These are phyloP conservation scores for Scheffersomyces spartinae DNA, from an alignment of 805 yeast species.

Conservation along the genomic window DNA sequence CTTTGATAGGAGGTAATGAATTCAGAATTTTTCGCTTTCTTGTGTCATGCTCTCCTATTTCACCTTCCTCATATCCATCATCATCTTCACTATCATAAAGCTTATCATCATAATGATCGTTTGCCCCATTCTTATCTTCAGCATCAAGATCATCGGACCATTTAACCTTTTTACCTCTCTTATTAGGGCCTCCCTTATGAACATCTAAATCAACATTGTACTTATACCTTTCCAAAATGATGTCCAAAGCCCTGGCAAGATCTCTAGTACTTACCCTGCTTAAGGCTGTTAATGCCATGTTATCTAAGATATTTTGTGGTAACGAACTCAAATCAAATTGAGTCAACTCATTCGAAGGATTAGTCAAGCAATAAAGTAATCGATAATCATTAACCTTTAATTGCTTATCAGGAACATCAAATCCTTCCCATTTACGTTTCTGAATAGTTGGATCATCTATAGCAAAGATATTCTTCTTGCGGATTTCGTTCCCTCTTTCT, in stretches of 20 bases:
- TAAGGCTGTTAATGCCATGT: constrained; percentile 60
- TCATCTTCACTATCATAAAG: too few species aligned
- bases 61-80: constrained; percentile 16
- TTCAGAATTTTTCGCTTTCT: constrained; percentile 6
- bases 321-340: constrained; percentile 61
- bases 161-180: constrained; percentile 4
- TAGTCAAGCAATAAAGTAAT: constrained; percentile 56
- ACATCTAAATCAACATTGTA: constrained; percentile 28
- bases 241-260: constrained; percentile 56
- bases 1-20: constrained; percentile 6
- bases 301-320: constrained; percentile 50
- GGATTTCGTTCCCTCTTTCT: constrained; percentile 27
- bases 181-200: constrained; percentile 8
- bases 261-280: constrained; percentile 38
- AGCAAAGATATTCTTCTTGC: constrained; percentile 25
- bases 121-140: neutral
- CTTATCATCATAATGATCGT: too few species aligned
- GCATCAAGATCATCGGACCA: constrained; percentile 2
- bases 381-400: constrained; percentile 34
- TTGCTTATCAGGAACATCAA: constrained; percentile 18
- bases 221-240: constrained; percentile 55
- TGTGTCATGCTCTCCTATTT: constrained; percentile 17
- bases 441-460: constrained; percentile 18
- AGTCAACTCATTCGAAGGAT: constrained; percentile 45
- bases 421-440: constrained; percentile 32